A percentile compares a stretch with the other conserved stretches of the same genome.
phyloP scores from a whole-genome alignment of 176 grass and related monocot species.

The Puya raimondii region DNA sequence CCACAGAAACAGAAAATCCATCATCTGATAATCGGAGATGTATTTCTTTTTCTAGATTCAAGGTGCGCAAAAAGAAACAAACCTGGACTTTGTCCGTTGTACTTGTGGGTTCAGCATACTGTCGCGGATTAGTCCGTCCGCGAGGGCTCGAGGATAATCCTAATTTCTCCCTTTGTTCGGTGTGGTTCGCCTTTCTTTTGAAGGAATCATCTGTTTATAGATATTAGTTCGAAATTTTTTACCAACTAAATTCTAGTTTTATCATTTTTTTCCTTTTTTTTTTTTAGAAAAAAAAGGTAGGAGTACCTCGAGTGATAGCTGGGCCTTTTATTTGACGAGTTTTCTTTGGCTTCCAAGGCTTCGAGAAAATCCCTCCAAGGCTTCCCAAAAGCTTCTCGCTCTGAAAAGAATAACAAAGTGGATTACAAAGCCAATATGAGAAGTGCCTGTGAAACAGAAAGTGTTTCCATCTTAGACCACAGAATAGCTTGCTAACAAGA shows the following conservation, averaged over 20 bases:
- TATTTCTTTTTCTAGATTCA: background rate
- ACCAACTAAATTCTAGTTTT: background rate
- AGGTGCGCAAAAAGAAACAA: background rate
- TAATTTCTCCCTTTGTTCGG: conserved; percentile 22
- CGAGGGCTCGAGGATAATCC: conserved; percentile 6
- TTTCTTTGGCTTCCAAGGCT: conserved; percentile 25
- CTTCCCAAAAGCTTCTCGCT: conserved; percentile 23
- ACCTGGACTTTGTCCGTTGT: conserved; percentile 32
- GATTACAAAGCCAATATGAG: too few species aligned
- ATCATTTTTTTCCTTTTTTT: background rate
- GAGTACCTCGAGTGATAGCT: conserved; percentile 9
- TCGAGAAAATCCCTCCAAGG: conserved; percentile 22
- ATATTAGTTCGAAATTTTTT: background rate
- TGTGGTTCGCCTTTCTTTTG: background rate
- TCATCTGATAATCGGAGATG: background rate
- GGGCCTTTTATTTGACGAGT: conserved; percentile 19
- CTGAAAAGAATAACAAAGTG: background rate
- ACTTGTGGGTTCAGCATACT: conserved; percentile 14
- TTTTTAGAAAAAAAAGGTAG: too few species aligned
- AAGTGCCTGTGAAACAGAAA: too few species aligned
- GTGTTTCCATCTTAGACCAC: too few species aligned
- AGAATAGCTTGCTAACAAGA: too few species aligned
- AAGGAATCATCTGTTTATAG: conserved; percentile 17
- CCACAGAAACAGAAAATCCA: background rate
- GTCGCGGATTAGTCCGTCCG: background rate